phyloP scores from a whole-genome alignment of 1,284 basidiomycete genomes.

The Pseudozyma pruni region DNA sequence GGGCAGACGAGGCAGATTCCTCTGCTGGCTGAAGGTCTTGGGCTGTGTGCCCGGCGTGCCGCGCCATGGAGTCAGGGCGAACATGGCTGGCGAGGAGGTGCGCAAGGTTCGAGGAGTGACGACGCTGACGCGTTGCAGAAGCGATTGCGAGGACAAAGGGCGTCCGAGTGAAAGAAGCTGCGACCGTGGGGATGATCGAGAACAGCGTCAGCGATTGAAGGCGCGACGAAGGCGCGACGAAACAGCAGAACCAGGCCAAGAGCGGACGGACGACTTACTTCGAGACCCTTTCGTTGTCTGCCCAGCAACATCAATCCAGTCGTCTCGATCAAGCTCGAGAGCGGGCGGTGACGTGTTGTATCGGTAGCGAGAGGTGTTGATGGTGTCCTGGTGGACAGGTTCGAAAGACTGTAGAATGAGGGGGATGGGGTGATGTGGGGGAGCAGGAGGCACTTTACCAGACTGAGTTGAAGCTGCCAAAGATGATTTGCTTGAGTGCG shows the following conservation, averaged over 20 bases:
- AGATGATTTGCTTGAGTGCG: no score
- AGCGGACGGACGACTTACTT: constrained; percentile 23
- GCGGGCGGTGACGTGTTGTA: constrained; percentile 8
- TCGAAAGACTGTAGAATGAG: background rate
- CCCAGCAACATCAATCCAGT: constrained; percentile 45
- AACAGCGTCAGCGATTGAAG: background rate
- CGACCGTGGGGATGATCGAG: background rate
- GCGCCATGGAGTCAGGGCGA: constrained; percentile 67
- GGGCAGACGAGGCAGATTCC: constrained; percentile 77
- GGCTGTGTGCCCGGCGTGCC: constrained; percentile 54
- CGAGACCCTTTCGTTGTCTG: constrained; percentile 45
- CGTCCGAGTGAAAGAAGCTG: constrained; percentile 38
- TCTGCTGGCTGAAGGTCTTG: constrained; percentile 69
- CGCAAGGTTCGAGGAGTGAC: constrained; percentile 26
- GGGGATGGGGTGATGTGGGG: background rate
- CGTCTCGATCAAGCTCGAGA: constrained; percentile 29
- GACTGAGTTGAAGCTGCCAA: no score
- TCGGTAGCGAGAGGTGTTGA: constrained; percentile 3
- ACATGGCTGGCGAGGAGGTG: constrained; percentile 60
- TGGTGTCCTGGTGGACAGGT: constrained; percentile 5
- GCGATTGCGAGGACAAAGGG: constrained; percentile 15
- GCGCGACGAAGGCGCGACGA: no score
- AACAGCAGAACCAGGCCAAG: no score
- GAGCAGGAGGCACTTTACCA: constrained; percentile 27
- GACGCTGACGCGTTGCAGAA: constrained; percentile 13